Evolutionary conservation across 768 basidiomycete genomes (phyloP).

Genomic region (Collybia mongolica): DNA sequence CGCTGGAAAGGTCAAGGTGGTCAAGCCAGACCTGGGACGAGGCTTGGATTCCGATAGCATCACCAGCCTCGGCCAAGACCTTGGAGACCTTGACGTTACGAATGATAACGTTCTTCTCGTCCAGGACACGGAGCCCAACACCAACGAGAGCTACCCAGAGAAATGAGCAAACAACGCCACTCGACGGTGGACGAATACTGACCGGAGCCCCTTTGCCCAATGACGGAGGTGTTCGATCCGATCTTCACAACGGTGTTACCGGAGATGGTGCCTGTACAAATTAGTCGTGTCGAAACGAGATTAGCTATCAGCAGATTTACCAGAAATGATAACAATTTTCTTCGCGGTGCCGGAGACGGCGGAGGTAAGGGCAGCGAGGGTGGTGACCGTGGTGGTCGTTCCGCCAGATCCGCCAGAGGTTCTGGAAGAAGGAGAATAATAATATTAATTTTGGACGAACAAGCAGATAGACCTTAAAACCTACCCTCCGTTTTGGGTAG

Average conservation of each 20-base stretch:
- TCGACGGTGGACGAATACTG: slow-evolving; percentile 6
- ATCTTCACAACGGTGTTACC: slow-evolving; percentile 41
- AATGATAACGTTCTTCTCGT: slow-evolving; percentile 44
- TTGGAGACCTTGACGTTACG: slow-evolving; percentile 50
- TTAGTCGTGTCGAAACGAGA: slow-evolving; percentile 31
- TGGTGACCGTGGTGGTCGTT: slow-evolving; percentile 37
- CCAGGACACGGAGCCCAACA: slow-evolving; percentile 43
- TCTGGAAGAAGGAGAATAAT: slow-evolving; percentile 15
- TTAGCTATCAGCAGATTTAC: slow-evolving; percentile 14
- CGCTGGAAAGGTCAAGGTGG: slow-evolving; percentile 43
- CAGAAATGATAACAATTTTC: slow-evolving; percentile 45
- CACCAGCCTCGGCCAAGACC: slow-evolving; percentile 42
- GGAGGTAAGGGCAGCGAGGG: slow-evolving; percentile 34
- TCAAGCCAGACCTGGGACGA: slow-evolving; percentile 44
- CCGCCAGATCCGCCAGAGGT: slow-evolving; percentile 42
- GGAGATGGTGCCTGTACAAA: slow-evolving; percentile 41
- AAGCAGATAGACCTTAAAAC: background rate
- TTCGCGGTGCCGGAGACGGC: slow-evolving; percentile 34
- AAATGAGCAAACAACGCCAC: background rate
- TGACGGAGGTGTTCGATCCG: slow-evolving; percentile 42
- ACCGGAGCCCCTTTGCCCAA: slow-evolving; percentile 40
- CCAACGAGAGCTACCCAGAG: slow-evolving; percentile 35
- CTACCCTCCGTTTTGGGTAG: slow-evolving; percentile 29
- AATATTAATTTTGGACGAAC: background rate
- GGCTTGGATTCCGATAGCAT: slow-evolving; percentile 42